Evolutionary conservation across 768 basidiomycete species (phyloP), one percentile per base, ranked within the genome.

Genomic region (Cystobasidium ongulense): DNA sequence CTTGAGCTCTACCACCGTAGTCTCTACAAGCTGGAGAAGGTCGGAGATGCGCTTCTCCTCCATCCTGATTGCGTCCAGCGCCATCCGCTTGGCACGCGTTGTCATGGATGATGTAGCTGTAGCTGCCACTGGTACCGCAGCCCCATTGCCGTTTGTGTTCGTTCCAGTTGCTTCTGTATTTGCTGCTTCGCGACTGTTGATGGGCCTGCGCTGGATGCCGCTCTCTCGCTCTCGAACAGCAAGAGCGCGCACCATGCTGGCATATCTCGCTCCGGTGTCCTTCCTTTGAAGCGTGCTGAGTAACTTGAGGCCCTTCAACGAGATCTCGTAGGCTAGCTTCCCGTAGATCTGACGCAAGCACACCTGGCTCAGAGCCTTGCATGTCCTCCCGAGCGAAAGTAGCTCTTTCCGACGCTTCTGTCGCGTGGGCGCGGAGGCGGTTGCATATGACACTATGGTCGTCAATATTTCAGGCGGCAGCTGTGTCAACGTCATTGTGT

Each of bases 271-370:
- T 15, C 29, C 33, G 31, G 25, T 59, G 13, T 25, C 66, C 27
- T 7, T 29, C 63, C n/a, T 46, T 17, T 52, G n/a, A 3, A 71
- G 35, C 11, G 68, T 59, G 36, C 35, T 54, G 29, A 71, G 54
- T 2, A 71, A 53, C 54, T 61, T 71, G 21, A 38, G 36, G 31
- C 68, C 68, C 33, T 38, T 54, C 27, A 33, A 53, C 23, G 68
- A 71, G 21, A 71, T 71, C 68, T 71, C 68, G 25, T 71, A 71
- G 25, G 68, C 68, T 5, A 71, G 35, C 33, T 71, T 71, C 23
- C 36, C 21, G 68, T 71, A 71, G 5, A 71, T 54, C 54, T 54
- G 54, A n/a, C 38, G 25, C 29, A 71, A 29, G 38, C 52, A 54
- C 35, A 71, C 25, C 39, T 21, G 11, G 53, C 53, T 54, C 50